Base-by-base conservation (phyloP, 1,284 basidiomycete species). In the Moesziomyces sp. region DNA sequence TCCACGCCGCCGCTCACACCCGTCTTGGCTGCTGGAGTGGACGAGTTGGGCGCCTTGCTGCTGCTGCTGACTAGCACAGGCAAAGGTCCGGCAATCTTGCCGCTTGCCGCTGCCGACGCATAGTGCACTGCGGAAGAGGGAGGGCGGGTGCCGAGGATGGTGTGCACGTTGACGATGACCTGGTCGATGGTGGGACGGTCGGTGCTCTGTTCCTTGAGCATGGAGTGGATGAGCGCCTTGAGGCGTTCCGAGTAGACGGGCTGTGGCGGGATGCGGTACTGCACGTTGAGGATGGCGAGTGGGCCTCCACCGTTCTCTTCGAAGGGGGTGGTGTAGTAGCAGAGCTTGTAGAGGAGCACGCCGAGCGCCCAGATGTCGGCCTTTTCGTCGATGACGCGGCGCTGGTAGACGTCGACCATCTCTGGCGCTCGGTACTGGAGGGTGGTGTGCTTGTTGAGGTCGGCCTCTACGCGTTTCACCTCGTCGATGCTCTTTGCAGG, bases 281-380 rank as follows among this genome's bases (percentile, higher is more conserved):
- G 94, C 30, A 94, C 96, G 80, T 97, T 97, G 66, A 98, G 88
- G 70, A 99, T 99, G 0, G 97, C 97, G 51, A 99, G 86, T 0
- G 94, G 93, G 0, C 96, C 96, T 76, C 96, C 86, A 94, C 97
- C 79, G 76, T 82, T 80, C 56, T 78, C 81, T 47, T 83, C 81
- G 46, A 98, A 98, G 0, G 97, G 97, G 0, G 97, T 99, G 0
- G 96, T 99, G 85, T 99, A 99, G 86, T 98, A 99, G 86, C 97
- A 99, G 8, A 89, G 87, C 85, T 92, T 92, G 86, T 92, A 92
- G 11, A 92, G 86, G 18, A 92, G 84, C 21, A 92, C 91, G 33
- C 91, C 91, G 24, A 92, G 86, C 0, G 91, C 91, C 91, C 91
- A 92, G 2, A 92, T 88, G 78, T 92, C 91, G 56, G 93, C 93